Evolutionary conservation across 495 filamentous ascomycete genomes (phyloP).

Genomic region (Lindgomyces ingoldianus): DNA sequence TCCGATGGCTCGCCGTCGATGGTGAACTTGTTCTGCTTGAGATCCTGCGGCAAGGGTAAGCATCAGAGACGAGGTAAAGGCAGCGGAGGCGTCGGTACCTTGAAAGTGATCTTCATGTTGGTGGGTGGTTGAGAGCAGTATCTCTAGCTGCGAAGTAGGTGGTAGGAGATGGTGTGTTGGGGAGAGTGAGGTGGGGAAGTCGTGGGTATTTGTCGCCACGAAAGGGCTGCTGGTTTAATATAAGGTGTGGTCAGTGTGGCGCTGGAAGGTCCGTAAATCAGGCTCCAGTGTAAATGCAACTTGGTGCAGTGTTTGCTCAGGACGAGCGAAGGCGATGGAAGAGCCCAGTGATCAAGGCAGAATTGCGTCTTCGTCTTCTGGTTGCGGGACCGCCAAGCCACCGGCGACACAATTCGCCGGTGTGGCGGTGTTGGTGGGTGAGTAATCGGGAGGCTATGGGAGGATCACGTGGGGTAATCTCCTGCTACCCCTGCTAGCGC

Average conservation of each 20-base stretch:
- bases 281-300: conserved; percentile 11
- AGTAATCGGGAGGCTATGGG: no score
- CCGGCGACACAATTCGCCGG: neutral
- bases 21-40: conserved; percentile 97
- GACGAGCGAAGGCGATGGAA: conserved; percentile 19
- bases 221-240: neutral
- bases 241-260: neutral
- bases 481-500: neutral
- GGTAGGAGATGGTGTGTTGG: conserved; percentile 6
- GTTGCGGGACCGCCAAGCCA: neutral
- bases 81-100: conserved; percentile 51
- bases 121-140: neutral
- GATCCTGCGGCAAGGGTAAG: conserved; percentile 56
- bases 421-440: neutral
- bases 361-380: neutral
- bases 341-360: neutral
- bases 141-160: neutral
- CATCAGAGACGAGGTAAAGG: neutral
- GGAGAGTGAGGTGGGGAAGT: conserved; percentile 17
- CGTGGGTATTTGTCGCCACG: neutral
- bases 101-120: conserved; percentile 85
- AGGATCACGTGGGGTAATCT: neutral
- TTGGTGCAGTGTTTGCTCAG: conserved; percentile 14
- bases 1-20: conserved; percentile 92
- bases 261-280: neutral